phyloP scores from a whole-genome alignment of 768 basidiomycete genomes.

The Zangia roseola region DNA sequence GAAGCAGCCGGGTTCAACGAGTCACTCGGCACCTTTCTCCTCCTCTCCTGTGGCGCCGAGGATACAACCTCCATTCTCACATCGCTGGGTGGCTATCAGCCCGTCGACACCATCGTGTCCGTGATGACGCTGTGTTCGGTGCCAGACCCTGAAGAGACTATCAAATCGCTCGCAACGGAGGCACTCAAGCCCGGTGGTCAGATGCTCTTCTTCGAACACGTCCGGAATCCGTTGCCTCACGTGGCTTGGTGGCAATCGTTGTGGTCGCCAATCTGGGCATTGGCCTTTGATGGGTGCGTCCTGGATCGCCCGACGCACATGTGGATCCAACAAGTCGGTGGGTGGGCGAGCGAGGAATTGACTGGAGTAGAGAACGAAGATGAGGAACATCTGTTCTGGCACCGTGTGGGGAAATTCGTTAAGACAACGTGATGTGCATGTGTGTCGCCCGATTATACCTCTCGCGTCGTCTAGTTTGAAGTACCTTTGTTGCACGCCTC shows the following conservation, averaged over 20 bases:
- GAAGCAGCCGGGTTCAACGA: constrained; percentile 52
- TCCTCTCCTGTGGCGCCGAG: constrained; percentile 66
- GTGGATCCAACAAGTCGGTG: constrained; percentile 43
- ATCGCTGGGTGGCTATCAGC: constrained; percentile 33
- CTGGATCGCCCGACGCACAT: constrained; percentile 55
- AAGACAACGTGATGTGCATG: constrained; percentile 33
- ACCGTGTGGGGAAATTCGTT: constrained; percentile 55
- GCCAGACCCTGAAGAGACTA: constrained; percentile 50
- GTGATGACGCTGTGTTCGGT: constrained; percentile 67
- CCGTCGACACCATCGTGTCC: constrained; percentile 62
- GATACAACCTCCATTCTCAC: constrained; percentile 49
- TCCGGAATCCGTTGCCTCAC: constrained; percentile 49
- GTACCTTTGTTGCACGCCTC: background rate
- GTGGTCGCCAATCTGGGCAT: constrained; percentile 70
- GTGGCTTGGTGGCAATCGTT: constrained; percentile 72
- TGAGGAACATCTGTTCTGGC: constrained; percentile 60
- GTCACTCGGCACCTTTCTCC: constrained; percentile 48
- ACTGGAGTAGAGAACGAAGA: constrained; percentile 53
- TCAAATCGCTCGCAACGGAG: constrained; percentile 46
- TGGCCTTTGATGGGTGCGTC: constrained; percentile 60
- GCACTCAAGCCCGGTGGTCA: constrained; percentile 64
- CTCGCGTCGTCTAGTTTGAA: background rate
- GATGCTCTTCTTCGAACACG: constrained; percentile 71
- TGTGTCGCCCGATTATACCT: background rate
- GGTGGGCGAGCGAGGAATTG: constrained; percentile 48